Percentiles rank a stretch among this genome's conserved stretches.
Evolutionary conservation across 495 filamentous ascomycete species (phyloP).

Genomic region (Penicillium paradoxum): DNA sequence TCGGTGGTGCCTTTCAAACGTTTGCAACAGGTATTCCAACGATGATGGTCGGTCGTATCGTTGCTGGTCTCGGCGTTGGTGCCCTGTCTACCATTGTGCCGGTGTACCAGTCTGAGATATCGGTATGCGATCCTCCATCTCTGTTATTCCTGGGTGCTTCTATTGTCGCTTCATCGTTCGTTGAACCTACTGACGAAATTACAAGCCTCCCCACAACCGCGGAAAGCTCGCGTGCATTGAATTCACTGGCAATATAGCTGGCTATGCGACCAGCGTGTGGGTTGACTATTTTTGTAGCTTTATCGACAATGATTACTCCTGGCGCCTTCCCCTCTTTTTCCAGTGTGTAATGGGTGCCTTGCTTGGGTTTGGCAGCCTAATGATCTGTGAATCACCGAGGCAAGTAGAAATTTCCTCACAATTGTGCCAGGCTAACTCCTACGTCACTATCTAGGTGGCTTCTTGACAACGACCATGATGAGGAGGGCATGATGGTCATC

Average conservation of each 20-base stretch:
- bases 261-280: slow-evolving; percentile 96
- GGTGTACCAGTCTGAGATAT: slow-evolving; percentile 95
- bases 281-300: slow-evolving; percentile 96
- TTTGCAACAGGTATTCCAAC: slow-evolving; percentile 77
- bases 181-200: slow-evolving; percentile 10
- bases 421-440: not conserved
- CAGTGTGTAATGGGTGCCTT: slow-evolving; percentile 91
- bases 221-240: slow-evolving; percentile 96
- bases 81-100: slow-evolving; percentile 95
- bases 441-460: slow-evolving; percentile 65
- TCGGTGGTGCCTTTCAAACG: slow-evolving; percentile 82
- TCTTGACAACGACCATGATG: slow-evolving; percentile 94
- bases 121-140: slow-evolving; percentile 24
- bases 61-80: slow-evolving; percentile 91
- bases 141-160: not conserved
- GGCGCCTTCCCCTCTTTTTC: slow-evolving; percentile 86
- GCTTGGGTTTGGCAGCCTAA: slow-evolving; percentile 75
- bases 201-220: slow-evolving; percentile 81
- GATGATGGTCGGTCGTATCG: slow-evolving; percentile 88
- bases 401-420: slow-evolving; percentile 32
- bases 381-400: slow-evolving; percentile 96
- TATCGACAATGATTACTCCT: slow-evolving; percentile 78
- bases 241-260: slow-evolving; percentile 93
- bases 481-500: slow-evolving; percentile 96
- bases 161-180: not conserved